phyloP scores from a whole-genome alignment of 257 asterid genomes.

The Craterostigma plantagineum region DNA sequence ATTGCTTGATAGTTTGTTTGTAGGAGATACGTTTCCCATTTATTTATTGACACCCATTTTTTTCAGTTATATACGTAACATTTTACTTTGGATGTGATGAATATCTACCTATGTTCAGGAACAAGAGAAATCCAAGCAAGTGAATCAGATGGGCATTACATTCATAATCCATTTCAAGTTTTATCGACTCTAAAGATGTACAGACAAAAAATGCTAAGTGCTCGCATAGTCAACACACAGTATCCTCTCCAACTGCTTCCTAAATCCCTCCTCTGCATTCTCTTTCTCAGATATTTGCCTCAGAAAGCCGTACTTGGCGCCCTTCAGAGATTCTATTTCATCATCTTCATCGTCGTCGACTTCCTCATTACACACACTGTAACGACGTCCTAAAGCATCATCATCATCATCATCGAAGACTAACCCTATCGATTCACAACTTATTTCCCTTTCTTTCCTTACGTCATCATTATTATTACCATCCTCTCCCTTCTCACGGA shows the following conservation, averaged over 20 bases:
- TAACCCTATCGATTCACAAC: slow-evolving; percentile 31
- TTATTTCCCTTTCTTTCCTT: slow-evolving; percentile 30
- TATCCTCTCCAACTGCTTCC: slow-evolving; percentile 54
- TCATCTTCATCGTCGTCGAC: slow-evolving; percentile 8
- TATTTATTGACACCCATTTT: too few relatives aligned
- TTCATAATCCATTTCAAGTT: background rate
- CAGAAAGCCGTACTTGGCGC: slow-evolving; percentile 44
- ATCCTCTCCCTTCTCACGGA: slow-evolving; percentile 17
- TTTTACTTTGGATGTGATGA: too few relatives aligned
- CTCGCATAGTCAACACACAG: slow-evolving; percentile 34
- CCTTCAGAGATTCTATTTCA: slow-evolving; percentile 53
- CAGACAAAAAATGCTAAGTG: too few relatives aligned
- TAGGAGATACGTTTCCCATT: too few relatives aligned
- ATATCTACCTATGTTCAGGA: too few relatives aligned
- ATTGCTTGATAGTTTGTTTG: too few relatives aligned
- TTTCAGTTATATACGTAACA: too few relatives aligned
- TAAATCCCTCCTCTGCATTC: slow-evolving; percentile 53
- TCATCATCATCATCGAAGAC: slow-evolving; percentile 27
- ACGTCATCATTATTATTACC: slow-evolving; percentile 19
- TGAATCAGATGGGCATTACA: too few relatives aligned
- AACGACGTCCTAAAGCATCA: slow-evolving; percentile 2
- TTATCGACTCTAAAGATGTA: too few relatives aligned
- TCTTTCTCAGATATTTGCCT: slow-evolving; percentile 37
- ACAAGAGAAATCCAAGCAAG: too few relatives aligned
- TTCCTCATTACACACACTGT: slow-evolving; percentile 31